Percentiles rank a stretch among this genome's conserved stretches.
Evolutionary conservation across 345 rosid species (phyloP).

Genomic region (Dipteronia sinensis): DNA sequence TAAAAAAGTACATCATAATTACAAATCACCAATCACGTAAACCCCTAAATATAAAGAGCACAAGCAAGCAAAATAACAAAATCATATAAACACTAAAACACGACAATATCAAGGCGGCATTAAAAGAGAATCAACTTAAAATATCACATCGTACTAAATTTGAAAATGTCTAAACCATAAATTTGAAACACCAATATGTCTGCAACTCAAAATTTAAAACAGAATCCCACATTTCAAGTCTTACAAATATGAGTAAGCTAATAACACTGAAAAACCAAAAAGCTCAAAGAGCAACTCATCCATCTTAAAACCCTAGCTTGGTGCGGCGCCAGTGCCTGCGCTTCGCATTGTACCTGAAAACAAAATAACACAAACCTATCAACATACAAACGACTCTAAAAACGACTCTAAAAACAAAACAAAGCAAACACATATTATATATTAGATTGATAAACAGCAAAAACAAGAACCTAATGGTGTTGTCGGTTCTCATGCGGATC

Average conservation of each 20-base stretch:
- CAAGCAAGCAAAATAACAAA: background rate
- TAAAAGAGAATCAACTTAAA: background rate
- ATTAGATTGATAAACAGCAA: background rate
- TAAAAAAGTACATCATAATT: background rate
- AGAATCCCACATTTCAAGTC: constrained; percentile 12
- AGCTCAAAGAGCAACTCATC: constrained; percentile 10
- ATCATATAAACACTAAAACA: background rate
- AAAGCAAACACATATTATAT: background rate
- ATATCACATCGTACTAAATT: background rate
- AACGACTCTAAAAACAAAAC: background rate
- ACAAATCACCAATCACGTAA: background rate
- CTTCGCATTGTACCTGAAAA: constrained; percentile 66
- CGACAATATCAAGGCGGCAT: background rate
- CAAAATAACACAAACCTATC: background rate
- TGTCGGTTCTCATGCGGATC: constrained; percentile 71
- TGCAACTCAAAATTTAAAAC: constrained; percentile 2
- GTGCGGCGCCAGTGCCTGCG: constrained; percentile 82
- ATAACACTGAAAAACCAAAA: constrained; percentile 4
- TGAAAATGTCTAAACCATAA: background rate
- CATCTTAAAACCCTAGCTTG: constrained; percentile 52
- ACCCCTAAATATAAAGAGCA: background rate
- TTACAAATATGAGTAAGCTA: background rate
- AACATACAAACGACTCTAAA: background rate
- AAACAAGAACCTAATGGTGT: constrained; percentile 53
- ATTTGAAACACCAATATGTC: background rate